A percentile compares a stretch with the other conserved stretches of the same genome.
phyloP scores from a whole-genome alignment of 371 early-diverging fungal genomes.

The Mortierella sp. region DNA sequence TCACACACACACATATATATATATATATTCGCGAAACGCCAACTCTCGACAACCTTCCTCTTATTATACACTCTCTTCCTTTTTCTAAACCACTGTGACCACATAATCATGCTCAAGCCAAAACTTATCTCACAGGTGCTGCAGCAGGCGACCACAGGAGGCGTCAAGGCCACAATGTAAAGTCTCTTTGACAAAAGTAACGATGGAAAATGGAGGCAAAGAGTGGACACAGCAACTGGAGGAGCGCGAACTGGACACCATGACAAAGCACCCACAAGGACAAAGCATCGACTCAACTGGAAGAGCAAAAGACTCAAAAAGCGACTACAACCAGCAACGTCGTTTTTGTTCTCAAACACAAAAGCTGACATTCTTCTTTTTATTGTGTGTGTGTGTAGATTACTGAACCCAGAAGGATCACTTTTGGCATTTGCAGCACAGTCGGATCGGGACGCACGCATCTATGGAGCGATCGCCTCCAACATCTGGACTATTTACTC shows the following conservation, averaged over 20 bases:
- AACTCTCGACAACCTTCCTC: not conserved
- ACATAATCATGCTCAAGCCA: conserved; percentile 81
- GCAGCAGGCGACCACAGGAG: conserved; percentile 73
- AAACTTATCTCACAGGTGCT: conserved; percentile 79
- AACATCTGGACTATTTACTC: conserved; percentile 86
- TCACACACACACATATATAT: not conserved
- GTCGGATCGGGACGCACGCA: conserved; percentile 72
- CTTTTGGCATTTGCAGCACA: conserved; percentile 79
- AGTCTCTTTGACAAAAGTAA: not conserved
- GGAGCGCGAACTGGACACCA: too few relatives aligned
- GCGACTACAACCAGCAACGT: not conserved
- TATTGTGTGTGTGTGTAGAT: conserved; percentile 54
- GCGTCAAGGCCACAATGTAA: conserved; percentile 77
- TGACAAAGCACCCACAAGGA: too few relatives aligned
- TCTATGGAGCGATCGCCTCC: conserved; percentile 80
- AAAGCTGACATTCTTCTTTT: not conserved
- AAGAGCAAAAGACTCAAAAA: too few relatives aligned
- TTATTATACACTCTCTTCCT: too few relatives aligned
- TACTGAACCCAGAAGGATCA: conserved; percentile 81
- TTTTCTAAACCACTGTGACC: too few relatives aligned
- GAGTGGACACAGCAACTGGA: too few relatives aligned
- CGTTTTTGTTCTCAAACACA: not conserved
- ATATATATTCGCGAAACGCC: not conserved
- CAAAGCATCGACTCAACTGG: too few relatives aligned
- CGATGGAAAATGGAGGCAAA: not conserved